Evolutionary conservation across 176 grass and related monocot genomes (phyloP).

Genomic region (Aegilops speltoides): DNA sequence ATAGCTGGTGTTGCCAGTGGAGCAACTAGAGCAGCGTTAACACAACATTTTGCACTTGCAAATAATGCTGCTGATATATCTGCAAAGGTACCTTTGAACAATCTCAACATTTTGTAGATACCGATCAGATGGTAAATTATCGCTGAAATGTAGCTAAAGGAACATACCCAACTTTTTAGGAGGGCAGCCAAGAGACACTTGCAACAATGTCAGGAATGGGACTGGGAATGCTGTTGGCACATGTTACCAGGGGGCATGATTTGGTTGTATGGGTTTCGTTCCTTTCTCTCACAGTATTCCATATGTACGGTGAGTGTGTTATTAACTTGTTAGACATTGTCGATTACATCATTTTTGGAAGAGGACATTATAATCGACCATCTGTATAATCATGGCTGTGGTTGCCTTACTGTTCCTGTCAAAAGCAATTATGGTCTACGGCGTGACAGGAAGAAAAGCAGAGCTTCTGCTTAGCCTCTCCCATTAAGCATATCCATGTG

Average conservation of each 20-base stretch:
- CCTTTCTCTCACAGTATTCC: slow-evolving; percentile 86
- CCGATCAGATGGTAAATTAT: slow-evolving; percentile 28
- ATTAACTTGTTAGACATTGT: background rate
- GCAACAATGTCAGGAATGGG: slow-evolving; percentile 94
- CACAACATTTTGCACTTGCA: slow-evolving; percentile 91
- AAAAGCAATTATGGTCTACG: background rate
- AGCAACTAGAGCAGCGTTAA: slow-evolving; percentile 90
- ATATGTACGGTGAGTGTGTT: slow-evolving; percentile 89
- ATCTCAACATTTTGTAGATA: background rate
- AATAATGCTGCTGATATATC: slow-evolving; percentile 95
- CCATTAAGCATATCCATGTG: background rate
- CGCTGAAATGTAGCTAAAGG: slow-evolving; percentile 28
- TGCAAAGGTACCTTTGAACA: slow-evolving; percentile 70
- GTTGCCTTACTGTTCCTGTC: background rate
- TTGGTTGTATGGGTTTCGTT: slow-evolving; percentile 79
- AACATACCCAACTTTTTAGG: slow-evolving; percentile 49
- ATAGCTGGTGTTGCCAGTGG: slow-evolving; percentile 98
- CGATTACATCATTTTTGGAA: background rate
- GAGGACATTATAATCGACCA: background rate
- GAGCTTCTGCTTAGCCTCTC: background rate
- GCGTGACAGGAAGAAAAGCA: background rate
- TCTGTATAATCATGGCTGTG: background rate
- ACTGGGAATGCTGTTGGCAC: slow-evolving; percentile 84
- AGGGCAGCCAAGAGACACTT: slow-evolving; percentile 96
- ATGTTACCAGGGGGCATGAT: slow-evolving; percentile 75